phyloP scores from a whole-genome alignment of 176 grass and related monocot genomes.

The Miscanthus lutarioriparius region DNA sequence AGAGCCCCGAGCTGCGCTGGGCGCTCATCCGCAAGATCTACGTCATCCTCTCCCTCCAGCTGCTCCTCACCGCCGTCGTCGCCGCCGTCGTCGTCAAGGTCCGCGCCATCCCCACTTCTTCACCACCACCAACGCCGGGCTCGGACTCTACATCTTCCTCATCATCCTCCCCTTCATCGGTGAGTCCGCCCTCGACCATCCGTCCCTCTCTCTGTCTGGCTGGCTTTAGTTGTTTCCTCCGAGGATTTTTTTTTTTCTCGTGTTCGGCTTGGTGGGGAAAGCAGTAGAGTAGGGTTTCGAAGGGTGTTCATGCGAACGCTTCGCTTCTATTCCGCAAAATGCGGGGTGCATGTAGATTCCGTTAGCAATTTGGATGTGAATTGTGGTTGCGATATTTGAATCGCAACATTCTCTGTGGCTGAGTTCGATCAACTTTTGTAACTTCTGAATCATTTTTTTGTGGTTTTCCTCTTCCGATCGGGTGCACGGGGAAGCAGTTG shows the following conservation, averaged over 20 bases:
- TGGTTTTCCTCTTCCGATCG: not conserved
- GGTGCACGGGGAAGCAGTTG: not conserved
- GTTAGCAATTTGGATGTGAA: not conserved
- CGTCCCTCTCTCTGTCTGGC: not conserved
- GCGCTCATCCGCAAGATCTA: constrained; percentile 92
- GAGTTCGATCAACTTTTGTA: not conserved
- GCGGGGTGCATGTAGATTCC: not conserved
- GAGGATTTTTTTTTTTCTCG: not conserved
- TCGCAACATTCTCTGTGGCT: not conserved
- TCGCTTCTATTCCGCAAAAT: not conserved
- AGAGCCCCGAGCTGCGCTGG: constrained; percentile 74
- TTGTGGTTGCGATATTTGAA: not conserved
- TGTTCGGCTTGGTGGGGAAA: not conserved
- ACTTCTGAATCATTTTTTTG: not conserved
- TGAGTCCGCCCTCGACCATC: not conserved
- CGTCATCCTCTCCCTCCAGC: constrained; percentile 66
- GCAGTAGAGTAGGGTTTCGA: not conserved
- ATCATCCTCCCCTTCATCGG: constrained; percentile 69
- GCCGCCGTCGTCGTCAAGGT: constrained; percentile 70
- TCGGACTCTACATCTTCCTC: constrained; percentile 69
- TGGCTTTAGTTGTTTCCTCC: too few species aligned
- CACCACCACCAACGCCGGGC: constrained; percentile 51
- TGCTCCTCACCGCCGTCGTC: constrained; percentile 64
- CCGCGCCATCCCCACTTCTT: constrained; percentile 76
- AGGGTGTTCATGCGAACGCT: not conserved